Evolutionary conservation across 2,329 filamentous ascomycete species (phyloP), one percentile per base, ranked within the genome.

Genomic region (Gyromitra esculenta): DNA sequence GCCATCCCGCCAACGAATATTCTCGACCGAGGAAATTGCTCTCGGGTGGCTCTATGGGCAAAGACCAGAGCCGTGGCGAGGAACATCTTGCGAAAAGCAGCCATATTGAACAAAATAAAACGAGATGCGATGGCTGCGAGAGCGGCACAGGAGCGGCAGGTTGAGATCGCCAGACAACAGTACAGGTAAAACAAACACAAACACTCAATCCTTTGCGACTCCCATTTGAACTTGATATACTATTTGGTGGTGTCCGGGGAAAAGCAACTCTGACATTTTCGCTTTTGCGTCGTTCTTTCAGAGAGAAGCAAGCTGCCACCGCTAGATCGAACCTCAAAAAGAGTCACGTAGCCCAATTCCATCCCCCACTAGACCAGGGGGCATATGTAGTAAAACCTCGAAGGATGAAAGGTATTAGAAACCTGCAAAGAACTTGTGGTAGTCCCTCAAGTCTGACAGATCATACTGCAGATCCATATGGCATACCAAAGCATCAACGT

Each of bases 1-100:
- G 92, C 90, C 0, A 85, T 88, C 37, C 91, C 91, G 0, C 89
- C 91, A 1, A 89, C 90, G 56, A 90, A 92, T 80, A 91, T 92
- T 73, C 85, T 90, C 67, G 88, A 90, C 82, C 87, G 89, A 35
- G 89, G 82, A 48, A 79, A 81, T 57, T 84, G 75, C 39, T 77
- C 84, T 57, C 86, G 85, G 79, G 84, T 86, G 72, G 82, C 85
- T 1, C 81, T 86, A 9, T 85, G 84, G 84, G 83, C 83, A n/a
- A 85, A 84, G 68, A 86, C 86, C 50, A 85, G 84, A 69, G 84
- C 85, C 0, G 83, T 86, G 18, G 84, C 86, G 39, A 86, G 87
- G 76, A 84, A 84, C 25, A 83, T 89, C 35, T 84, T 92, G 13
- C 85, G 90, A 31, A 89, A 91, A 64, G 89, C 88, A 21, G 90